A percentile compares a stretch with the other conserved stretches of the same genome.
Conservation (phyloP, 306 rosid species). For the Cucumis hystrix region DNA sequence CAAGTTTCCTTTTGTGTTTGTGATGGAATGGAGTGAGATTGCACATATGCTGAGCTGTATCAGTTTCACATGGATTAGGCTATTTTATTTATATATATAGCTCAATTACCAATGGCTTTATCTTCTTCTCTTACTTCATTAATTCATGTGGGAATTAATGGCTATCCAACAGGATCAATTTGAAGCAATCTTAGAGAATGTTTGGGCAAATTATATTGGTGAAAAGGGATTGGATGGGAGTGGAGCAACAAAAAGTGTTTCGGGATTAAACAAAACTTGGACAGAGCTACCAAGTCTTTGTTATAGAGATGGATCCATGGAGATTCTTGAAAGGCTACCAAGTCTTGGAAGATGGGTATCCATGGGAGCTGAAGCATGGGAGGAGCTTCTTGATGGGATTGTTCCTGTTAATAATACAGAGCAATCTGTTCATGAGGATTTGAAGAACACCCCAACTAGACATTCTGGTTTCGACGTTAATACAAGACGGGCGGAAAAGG, state of each 20-base stretch:
- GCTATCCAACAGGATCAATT: conserved; percentile 27
- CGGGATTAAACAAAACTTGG: conserved; percentile 30
- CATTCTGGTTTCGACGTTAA: background rate
- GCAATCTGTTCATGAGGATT: conserved; percentile 1
- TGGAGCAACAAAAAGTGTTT: conserved; percentile 7
- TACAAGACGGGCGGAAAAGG: conserved; percentile 11
- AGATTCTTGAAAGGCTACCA: conserved; percentile 57
- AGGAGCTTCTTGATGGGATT: conserved; percentile 36
- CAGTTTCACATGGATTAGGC: background rate
- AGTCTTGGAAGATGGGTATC: conserved; percentile 90
- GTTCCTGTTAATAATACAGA: conserved; percentile 8
- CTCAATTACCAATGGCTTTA: background rate
- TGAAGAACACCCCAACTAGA: conserved; percentile 5
- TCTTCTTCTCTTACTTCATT: conserved; percentile 10
- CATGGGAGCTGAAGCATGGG: conserved; percentile 94
- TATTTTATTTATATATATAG: conserved; percentile 1
- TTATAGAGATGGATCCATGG: conserved; percentile 41
- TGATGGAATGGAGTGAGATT: conserved; percentile 8
- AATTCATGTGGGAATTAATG: conserved; percentile 20
- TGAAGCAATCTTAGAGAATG: conserved; percentile 65
- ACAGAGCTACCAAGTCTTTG: conserved; percentile 45
- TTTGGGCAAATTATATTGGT: conserved; percentile 66
- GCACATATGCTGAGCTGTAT: conserved; percentile 26
- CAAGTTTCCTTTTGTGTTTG: conserved; percentile 35
- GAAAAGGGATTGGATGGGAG: conserved; percentile 13